Conservation (phyloP, 345 rosid species). For the Eutrema japonicum region DNA sequence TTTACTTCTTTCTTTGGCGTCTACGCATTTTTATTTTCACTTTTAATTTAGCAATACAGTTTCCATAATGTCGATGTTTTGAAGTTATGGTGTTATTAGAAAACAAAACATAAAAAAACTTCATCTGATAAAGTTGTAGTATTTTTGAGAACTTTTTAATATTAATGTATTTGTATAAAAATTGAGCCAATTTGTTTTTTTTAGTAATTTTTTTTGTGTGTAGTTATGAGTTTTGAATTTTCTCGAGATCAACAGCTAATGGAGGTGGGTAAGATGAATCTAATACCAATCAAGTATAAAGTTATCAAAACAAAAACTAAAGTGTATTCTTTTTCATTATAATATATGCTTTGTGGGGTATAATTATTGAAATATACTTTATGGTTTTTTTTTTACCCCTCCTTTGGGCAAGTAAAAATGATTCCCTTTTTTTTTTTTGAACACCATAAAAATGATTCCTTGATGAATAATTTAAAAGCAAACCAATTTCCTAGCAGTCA, state of each 20-base stretch:
- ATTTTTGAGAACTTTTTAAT: background rate
- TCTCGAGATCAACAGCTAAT: slow-evolving; percentile 36
- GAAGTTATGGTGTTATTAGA: background rate
- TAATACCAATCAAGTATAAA: slow-evolving; percentile 49
- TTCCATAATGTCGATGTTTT: background rate
- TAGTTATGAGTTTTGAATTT: slow-evolving; percentile 17
- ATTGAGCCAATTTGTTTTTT: background rate
- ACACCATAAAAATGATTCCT: slow-evolving; percentile 34
- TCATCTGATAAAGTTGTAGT: background rate
- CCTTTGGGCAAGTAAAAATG: slow-evolving; percentile 42
- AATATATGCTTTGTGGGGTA: slow-evolving; percentile 49
- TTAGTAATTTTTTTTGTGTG: background rate
- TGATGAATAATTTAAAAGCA: slow-evolving; percentile 37
- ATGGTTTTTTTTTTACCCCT: slow-evolving; percentile 23
- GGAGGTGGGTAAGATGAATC: slow-evolving; percentile 50
- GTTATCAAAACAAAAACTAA: slow-evolving; percentile 34
- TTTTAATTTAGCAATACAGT: background rate
- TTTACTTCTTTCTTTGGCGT: slow-evolving; percentile 27
- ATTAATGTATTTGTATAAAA: slow-evolving; percentile 5
- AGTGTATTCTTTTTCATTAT: slow-evolving; percentile 41
- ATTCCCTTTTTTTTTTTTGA: background rate
- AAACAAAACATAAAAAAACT: background rate
- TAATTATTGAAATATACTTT: slow-evolving; percentile 39
- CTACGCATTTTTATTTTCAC: background rate
- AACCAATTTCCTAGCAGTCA: slow-evolving; percentile 35